These are phyloP conservation scores for Bolboschoenoplectus hybrid DNA, from an alignment of 202 grass and related monocot genomes.

Conservation along the genomic window DNA sequence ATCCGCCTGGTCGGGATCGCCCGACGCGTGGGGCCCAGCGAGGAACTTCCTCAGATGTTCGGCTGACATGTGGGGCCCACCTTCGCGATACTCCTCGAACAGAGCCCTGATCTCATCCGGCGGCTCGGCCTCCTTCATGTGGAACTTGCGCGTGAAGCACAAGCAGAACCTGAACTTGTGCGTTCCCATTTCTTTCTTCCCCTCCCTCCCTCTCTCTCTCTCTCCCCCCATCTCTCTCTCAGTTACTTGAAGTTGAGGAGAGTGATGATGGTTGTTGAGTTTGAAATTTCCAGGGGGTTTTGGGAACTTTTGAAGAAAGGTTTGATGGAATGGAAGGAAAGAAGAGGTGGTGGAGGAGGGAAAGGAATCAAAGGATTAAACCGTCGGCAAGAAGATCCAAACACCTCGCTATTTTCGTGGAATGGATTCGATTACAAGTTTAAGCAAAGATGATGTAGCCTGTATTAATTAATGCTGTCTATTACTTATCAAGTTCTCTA, in stretches of 20 bases:
- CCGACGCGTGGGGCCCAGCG: constrained; percentile 18
- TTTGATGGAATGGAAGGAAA: background rate
- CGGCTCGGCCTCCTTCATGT: constrained; percentile 56
- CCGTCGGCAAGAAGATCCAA: background rate
- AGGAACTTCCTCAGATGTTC: constrained; percentile 71
- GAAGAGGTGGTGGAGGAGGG: background rate
- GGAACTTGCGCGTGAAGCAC: constrained; percentile 84
- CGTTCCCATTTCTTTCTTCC: constrained; percentile 23
- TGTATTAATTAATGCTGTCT: background rate
- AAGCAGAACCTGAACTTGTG: constrained; percentile 77
- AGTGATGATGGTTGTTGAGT: background rate
- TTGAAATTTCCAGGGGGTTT: background rate
- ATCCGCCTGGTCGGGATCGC: constrained; percentile 46
- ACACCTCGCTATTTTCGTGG: background rate
- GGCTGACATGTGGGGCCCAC: constrained; percentile 42
- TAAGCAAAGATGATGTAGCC: background rate
- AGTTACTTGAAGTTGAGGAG: background rate
- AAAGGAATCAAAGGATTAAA: background rate
- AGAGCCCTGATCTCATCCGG: constrained; percentile 61
- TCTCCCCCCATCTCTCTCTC: background rate
- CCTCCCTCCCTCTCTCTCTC: background rate
- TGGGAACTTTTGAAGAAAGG: background rate
- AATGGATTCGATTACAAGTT: background rate
- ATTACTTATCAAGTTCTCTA: background rate
- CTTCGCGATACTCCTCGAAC: constrained; percentile 53